Conservation (phyloP, 164 flowering plant genomes). For the Vitis amurensis region DNA sequence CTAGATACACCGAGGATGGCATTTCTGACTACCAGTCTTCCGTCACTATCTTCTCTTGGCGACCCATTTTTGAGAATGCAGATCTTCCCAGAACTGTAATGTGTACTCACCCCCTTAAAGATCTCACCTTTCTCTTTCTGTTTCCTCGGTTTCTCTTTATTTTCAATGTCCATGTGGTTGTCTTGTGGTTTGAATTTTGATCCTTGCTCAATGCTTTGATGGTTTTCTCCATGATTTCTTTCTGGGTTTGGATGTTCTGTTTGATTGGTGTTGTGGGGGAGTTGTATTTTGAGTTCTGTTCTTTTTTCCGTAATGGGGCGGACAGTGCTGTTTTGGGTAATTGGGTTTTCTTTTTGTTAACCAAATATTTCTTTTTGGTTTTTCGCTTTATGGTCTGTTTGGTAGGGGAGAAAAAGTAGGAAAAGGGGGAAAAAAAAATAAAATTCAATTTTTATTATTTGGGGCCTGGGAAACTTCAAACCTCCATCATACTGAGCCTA, state of each 20-base stretch:
- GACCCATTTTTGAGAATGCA: constrained; percentile 60
- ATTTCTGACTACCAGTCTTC: constrained; percentile 56
- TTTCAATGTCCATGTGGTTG: not conserved
- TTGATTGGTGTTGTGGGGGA: not conserved
- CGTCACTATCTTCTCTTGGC: constrained; percentile 80
- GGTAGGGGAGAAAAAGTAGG: not conserved
- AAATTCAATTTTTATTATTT: too few relatives aligned
- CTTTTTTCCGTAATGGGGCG: not conserved
- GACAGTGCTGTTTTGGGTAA: not conserved
- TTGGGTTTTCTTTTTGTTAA: not conserved
- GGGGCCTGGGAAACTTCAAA: too few relatives aligned
- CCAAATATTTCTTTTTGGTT: not conserved
- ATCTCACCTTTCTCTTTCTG: constrained; percentile 15
- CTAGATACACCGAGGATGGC: constrained; percentile 60
- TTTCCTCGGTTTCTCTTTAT: not conserved
- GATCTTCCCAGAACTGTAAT: constrained; percentile 56
- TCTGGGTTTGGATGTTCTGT: constrained; percentile 1
- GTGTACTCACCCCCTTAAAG: constrained; percentile 14
- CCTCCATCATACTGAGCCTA: too few relatives aligned
- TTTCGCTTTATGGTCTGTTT: not conserved
- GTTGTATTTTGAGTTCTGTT: not conserved
- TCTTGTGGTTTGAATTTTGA: not conserved
- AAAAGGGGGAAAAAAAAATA: not conserved
- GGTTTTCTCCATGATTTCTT: not conserved
- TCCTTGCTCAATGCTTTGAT: not conserved